These are phyloP conservation scores for Yamadazyma laniorum DNA, from an alignment of 805 yeast species.

Conservation along the genomic window DNA sequence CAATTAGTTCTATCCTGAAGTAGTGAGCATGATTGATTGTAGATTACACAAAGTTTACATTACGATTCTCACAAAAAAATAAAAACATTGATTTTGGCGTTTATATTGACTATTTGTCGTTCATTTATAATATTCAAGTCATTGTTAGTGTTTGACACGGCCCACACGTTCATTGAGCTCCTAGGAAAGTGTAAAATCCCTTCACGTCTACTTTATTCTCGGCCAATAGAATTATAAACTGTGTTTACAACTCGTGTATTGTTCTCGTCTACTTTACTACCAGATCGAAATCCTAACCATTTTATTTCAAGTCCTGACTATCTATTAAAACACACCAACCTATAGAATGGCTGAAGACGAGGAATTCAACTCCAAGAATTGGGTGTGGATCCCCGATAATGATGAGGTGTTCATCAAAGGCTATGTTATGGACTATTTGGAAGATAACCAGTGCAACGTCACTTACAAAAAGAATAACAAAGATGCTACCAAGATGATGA, in stretches of 20 bases:
- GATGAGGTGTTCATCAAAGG: conserved; percentile 58
- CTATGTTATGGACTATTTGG: conserved; percentile 46
- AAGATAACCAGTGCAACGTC: conserved; percentile 35
- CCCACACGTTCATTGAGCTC: too few relatives aligned
- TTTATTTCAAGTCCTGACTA: too few relatives aligned
- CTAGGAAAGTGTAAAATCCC: too few relatives aligned
- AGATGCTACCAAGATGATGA: conserved; percentile 42
- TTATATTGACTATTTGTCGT: neutral
- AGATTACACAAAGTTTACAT: conserved; percentile 8
- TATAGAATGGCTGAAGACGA: conserved; percentile 22
- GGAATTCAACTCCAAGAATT: conserved; percentile 46
- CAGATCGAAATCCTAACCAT: too few relatives aligned
- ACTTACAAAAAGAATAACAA: conserved; percentile 39
- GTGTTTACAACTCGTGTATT: neutral
- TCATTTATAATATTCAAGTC: neutral
- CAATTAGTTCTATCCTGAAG: neutral
- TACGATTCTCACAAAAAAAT: conserved; percentile 6
- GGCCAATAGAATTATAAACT: too few relatives aligned
- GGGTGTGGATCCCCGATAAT: conserved; percentile 80
- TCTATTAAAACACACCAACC: too few relatives aligned
- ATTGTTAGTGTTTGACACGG: too few relatives aligned
- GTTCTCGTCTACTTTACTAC: neutral
- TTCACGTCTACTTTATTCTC: too few relatives aligned
- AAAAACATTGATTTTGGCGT: neutral
- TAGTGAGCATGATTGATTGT: too few relatives aligned